Conservation (phyloP, 2,329 filamentous ascomycete species). For the Calonectria pseudoreteaudii region DNA sequence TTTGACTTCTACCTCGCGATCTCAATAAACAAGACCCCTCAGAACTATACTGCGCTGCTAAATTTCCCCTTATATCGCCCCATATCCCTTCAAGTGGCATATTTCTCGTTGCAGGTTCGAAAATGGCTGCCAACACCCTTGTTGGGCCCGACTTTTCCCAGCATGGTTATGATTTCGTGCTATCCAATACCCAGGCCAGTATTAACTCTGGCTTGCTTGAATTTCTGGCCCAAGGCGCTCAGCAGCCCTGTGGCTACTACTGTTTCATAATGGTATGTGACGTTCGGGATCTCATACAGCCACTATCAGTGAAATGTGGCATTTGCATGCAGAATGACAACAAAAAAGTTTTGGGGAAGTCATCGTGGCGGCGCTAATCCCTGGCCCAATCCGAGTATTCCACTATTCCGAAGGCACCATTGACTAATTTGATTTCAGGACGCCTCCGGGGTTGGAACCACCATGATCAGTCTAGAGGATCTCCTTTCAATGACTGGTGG, state of each 20-base stretch:
- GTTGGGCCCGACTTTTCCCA: neutral
- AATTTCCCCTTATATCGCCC: too few relatives aligned
- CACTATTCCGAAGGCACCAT: too few relatives aligned
- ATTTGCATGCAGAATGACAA: neutral
- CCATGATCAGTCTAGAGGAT: neutral
- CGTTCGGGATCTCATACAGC: neutral
- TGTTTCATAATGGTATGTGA: neutral
- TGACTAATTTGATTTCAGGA: too few relatives aligned
- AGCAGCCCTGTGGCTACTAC: neutral
- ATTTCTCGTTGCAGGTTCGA: too few relatives aligned
- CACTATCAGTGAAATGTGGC: neutral
- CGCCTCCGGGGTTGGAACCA: neutral
- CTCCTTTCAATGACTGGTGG: neutral
- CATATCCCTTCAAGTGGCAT: too few relatives aligned
- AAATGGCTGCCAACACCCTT: too few relatives aligned
- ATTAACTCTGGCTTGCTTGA: conserved; percentile 9
- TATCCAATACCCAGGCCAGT: conserved; percentile 17
- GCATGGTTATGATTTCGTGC: conserved; percentile 19
- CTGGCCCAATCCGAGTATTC: too few relatives aligned
- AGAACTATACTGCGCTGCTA: too few relatives aligned
- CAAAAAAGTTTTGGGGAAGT: neutral
- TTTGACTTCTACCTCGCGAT: too few relatives aligned
- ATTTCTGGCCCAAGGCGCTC: neutral
- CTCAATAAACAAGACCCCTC: too few relatives aligned
- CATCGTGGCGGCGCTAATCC: too few relatives aligned